Percentiles rank a stretch among this genome's conserved stretches.
phyloP scores from a whole-genome alignment of 2,329 filamentous ascomycete genomes.

The Aspergillus niger region DNA sequence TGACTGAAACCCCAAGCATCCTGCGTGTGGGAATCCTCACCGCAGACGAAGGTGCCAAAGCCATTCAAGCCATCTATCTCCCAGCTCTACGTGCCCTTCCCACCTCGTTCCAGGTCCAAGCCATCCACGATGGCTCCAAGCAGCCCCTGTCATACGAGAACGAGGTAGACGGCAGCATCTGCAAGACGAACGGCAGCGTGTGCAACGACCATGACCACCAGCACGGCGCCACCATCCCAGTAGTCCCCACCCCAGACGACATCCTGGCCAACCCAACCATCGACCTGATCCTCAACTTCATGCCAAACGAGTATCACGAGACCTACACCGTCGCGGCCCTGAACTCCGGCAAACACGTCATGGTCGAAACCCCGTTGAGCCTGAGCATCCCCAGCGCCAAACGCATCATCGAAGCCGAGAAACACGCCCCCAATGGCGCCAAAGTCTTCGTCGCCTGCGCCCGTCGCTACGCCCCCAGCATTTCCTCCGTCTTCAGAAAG shows the following conservation, averaged over 20 bases:
- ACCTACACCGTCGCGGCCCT: constrained; percentile 55
- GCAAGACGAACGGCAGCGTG: background rate
- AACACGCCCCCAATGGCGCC: constrained; percentile 39
- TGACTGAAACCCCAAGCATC: constrained; percentile 23
- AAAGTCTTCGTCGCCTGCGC: constrained; percentile 63
- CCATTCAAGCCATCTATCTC: constrained; percentile 57
- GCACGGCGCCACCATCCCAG: background rate
- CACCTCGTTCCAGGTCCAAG: constrained; percentile 47
- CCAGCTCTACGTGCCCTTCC: constrained; percentile 50
- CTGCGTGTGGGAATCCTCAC: constrained; percentile 41
- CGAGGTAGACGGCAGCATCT: background rate
- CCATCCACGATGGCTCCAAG: constrained; percentile 55
- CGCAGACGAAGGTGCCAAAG: constrained; percentile 38
- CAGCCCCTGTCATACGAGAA: background rate
- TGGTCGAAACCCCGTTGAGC: constrained; percentile 63
- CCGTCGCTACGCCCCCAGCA: constrained; percentile 61
- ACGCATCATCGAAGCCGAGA: constrained; percentile 54
- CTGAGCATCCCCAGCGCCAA: constrained; percentile 51
- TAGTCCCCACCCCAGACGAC: constrained; percentile 15
- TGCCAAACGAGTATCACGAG: constrained; percentile 60
- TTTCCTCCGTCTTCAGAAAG: constrained; percentile 53
- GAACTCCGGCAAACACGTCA: constrained; percentile 56
- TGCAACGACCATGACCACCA: constrained; percentile 3
- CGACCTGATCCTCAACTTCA: constrained; percentile 53
- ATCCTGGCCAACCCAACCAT: constrained; percentile 51